phyloP scores from a whole-genome alignment of 306 rosid species.

The Acacia acuminata region DNA sequence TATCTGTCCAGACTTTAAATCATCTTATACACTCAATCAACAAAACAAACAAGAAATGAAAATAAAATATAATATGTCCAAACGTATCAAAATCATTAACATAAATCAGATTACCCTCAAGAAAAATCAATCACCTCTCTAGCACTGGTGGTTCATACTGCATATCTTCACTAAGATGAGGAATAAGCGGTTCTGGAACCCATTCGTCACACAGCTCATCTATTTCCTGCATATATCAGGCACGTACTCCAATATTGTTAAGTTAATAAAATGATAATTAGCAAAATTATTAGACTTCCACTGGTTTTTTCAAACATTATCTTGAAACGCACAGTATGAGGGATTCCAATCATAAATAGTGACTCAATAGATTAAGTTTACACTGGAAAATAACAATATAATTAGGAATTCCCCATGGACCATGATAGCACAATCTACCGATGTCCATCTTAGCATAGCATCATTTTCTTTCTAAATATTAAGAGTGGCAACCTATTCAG shows the following conservation, averaged over 20 bases:
- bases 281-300: not conserved
- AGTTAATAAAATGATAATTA: not conserved
- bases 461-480: conserved; percentile 6
- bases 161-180: conserved; percentile 70
- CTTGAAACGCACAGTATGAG: not conserved
- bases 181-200: conserved; percentile 95
- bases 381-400: conserved; percentile 1
- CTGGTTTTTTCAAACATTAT: not conserved
- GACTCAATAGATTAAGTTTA: not conserved
- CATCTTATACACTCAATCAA: not conserved
- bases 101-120: conserved; percentile 6
- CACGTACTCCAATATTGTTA: not conserved
- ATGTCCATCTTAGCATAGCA: conserved; percentile 13
- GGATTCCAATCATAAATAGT: conserved; percentile 10
- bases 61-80: not conserved
- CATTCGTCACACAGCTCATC: conserved; percentile 94
- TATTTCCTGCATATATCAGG: conserved; percentile 64
- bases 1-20: not conserved
- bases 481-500: not conserved
- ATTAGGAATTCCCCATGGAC: conserved; percentile 4
- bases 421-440: conserved; percentile 16
- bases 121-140: conserved; percentile 71
- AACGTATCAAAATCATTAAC: conserved; percentile 16
- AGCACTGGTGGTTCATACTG: conserved; percentile 79
- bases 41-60: conserved; percentile 4